A percentile compares a stretch with the other conserved stretches of the same genome.
phyloP scores from a whole-genome alignment of 2,329 filamentous ascomycete genomes.

The Amesomyces nigricolor region DNA sequence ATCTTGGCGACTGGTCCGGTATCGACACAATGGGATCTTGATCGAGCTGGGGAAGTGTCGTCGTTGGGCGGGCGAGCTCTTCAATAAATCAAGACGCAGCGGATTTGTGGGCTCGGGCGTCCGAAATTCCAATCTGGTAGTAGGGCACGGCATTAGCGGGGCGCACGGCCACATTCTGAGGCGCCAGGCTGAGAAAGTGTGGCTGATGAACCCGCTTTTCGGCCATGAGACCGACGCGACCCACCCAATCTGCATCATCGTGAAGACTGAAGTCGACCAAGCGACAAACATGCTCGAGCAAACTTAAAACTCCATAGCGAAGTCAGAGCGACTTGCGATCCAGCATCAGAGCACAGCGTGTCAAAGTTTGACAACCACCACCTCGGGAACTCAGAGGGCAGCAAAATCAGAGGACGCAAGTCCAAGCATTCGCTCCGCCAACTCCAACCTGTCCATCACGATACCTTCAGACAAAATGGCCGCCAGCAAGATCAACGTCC shows the following conservation, averaged over 20 bases:
- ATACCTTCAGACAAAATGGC: slow-evolving; percentile 41
- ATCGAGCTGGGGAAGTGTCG: slow-evolving; percentile 38
- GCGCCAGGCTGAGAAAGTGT: slow-evolving; percentile 5
- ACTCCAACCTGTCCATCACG: no score
- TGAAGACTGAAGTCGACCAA: no score
- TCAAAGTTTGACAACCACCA: neutral
- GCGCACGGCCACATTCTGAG: slow-evolving; percentile 25
- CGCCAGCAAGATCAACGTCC: slow-evolving; percentile 63
- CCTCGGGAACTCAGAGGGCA: neutral
- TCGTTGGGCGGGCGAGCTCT: slow-evolving; percentile 30
- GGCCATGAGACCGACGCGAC: no score
- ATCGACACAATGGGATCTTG: slow-evolving; percentile 41
- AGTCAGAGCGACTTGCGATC: no score
- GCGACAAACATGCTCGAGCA: no score
- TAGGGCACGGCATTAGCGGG: slow-evolving; percentile 28
- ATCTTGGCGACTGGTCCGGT: slow-evolving; percentile 54
- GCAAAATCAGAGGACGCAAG: no score
- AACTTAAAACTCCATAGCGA: no score
- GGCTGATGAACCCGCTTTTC: slow-evolving; percentile 9
- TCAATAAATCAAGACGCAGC: slow-evolving; percentile 27
- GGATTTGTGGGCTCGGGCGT: slow-evolving; percentile 27
- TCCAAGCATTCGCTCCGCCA: no score
- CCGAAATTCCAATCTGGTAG: slow-evolving; percentile 27
- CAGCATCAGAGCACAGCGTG: no score
- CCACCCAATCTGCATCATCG: no score